phyloP scores from a whole-genome alignment of 2,329 filamentous ascomycete genomes.

The Talaromyces sp. region DNA sequence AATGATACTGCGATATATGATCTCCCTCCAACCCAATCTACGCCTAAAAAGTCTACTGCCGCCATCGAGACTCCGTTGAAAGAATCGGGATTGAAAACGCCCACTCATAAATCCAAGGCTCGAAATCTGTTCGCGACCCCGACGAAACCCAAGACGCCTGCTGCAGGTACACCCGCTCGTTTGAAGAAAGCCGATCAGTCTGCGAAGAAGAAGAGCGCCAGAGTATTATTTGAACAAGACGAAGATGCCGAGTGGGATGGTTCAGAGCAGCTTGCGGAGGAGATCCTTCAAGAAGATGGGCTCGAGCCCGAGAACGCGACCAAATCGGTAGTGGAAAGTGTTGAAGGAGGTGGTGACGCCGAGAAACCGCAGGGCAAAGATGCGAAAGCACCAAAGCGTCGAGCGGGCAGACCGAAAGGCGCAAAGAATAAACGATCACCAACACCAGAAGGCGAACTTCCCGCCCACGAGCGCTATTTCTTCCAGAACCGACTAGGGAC shows the following conservation, averaged over 20 bases:
- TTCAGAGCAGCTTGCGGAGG: slow-evolving; percentile 67
- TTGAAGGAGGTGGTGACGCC: slow-evolving; percentile 38
- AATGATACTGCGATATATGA: slow-evolving; percentile 28
- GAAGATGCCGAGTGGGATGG: slow-evolving; percentile 66
- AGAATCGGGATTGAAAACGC: slow-evolving; percentile 40
- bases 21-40: slow-evolving; percentile 31
- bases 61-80: slow-evolving; percentile 34
- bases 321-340: slow-evolving; percentile 30
- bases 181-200: slow-evolving; percentile 78
- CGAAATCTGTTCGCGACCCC: slow-evolving; percentile 46
- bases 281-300: slow-evolving; percentile 61
- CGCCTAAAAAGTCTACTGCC: slow-evolving; percentile 35
- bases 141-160: slow-evolving; percentile 34
- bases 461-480: slow-evolving; percentile 90
- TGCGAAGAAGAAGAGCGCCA: slow-evolving; percentile 81
- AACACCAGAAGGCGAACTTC: slow-evolving; percentile 78
- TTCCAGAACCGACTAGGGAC: slow-evolving; percentile 83
- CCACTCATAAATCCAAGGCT: slow-evolving; percentile 40
- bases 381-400: slow-evolving; percentile 53
- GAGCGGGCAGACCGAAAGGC: slow-evolving; percentile 59
- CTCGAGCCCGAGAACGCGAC: slow-evolving; percentile 24
- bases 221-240: slow-evolving; percentile 73
- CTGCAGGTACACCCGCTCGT: slow-evolving; percentile 61
- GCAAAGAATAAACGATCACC: slow-evolving; percentile 67
- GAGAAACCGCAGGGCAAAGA: slow-evolving; percentile 48